Evolutionary conservation across 805 yeast genomes (phyloP).

Genomic region (Ogataea paraovalis): DNA sequence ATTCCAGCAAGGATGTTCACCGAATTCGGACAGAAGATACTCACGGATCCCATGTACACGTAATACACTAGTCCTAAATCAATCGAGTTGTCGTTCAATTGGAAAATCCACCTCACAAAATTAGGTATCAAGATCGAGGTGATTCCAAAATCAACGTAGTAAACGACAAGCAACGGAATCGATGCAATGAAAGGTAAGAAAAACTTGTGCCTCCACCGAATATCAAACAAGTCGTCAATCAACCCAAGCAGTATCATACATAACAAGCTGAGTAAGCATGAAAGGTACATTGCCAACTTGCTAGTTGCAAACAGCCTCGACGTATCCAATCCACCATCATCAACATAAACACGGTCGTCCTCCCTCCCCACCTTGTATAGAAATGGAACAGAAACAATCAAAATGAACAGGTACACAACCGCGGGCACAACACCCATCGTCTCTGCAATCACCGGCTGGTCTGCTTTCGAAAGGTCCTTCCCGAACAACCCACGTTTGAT

Average conservation of each 20-base stretch:
- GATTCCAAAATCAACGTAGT: conserved; percentile 90
- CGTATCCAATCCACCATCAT: conserved; percentile 1
- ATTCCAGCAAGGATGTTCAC: conserved; percentile 95
- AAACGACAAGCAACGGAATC: conserved; percentile 84
- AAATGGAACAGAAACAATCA: conserved; percentile 86
- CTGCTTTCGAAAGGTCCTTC: conserved; percentile 73
- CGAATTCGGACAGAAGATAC: conserved; percentile 94
- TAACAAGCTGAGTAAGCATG: conserved; percentile 80
- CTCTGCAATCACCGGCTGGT: conserved; percentile 78
- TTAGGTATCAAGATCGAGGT: conserved; percentile 83
- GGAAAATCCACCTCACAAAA: conserved; percentile 44
- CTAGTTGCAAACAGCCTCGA: conserved; percentile 69
- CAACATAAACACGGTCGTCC: background rate
- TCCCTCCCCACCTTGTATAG: conserved; percentile 25
- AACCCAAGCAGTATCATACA: conserved; percentile 82
- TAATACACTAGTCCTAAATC: conserved; percentile 83
- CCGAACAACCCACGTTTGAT: conserved; percentile 81
- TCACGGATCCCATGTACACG: conserved; percentile 82
- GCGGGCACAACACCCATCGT: conserved; percentile 91
- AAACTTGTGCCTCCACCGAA: conserved; percentile 96
- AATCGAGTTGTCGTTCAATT: conserved; percentile 40
- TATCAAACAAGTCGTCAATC: conserved; percentile 92
- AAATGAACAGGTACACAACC: conserved; percentile 69
- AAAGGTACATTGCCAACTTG: conserved; percentile 78
- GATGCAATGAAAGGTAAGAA: conserved; percentile 93